Evolutionary conservation across 2,329 filamentous ascomycete species (phyloP), one percentile per base, ranked within the genome.

Genomic region (Hymenoscyphus scutula): DNA sequence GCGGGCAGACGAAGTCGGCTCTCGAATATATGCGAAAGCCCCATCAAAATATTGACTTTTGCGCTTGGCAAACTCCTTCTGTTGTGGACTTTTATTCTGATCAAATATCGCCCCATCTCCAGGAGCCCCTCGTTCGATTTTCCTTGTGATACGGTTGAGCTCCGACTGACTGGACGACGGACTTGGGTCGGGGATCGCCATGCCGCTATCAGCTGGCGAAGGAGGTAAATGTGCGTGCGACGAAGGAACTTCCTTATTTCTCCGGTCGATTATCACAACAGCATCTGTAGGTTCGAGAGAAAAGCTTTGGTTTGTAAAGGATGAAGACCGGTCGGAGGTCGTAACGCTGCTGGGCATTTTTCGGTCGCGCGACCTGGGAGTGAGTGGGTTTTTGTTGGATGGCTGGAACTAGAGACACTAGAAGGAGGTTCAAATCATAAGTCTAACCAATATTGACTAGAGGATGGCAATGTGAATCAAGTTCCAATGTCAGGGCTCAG

Each of bases 1-100:
- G 19, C 69, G 65, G 2, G 72, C 69, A 32, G 70, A 71, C 2
- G 64, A 60, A 23, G 56, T 63, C 2, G 68, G 63, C 59, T 76
- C 73, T 48, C 74, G 70, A 25, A 51, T 51, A 37, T 70, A 58
- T 58, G 74, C 72, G 68, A 76, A 76, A 7, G 68, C 72, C 19
- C 76, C 73, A 3, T 61, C 69, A 58, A 74, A 76, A 57, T 72
- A 76, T 58, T 73, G 71, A 58, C 69, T 73, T 59, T 68, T 73
- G 57, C 65, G 67, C 59, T 62, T 71, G 3, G 71, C 70, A 7
- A 73, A 58, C 25, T 70, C 64, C 53, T 64, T 69, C 57, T 70
- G 67, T 55, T 72, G 68, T 13, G 71, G 65, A 23, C 68, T 70
- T 58, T 72, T 74, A 8, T 57, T 57, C n/a, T 68, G 64, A 4